Evolutionary conservation across 306 rosid genomes (phyloP), one percentile per base, ranked within the genome.

Genomic region (Hippophae rhamnoides): DNA sequence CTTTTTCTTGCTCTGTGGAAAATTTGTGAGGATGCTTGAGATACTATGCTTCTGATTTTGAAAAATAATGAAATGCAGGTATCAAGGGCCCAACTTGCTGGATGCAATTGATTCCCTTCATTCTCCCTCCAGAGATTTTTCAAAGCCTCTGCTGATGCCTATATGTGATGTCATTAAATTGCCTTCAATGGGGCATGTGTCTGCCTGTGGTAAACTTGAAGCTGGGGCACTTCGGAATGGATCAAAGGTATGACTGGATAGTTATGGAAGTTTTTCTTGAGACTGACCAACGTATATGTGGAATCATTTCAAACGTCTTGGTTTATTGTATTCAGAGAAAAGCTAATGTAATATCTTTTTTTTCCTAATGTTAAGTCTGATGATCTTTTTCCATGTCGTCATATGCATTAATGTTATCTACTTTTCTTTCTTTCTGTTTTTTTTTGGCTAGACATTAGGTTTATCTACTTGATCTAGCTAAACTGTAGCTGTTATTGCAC

Each of bases 141-240:
- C 89, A 13, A 88, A 84, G 80, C 99, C 99, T 25, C 66, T 88
- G 57, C 82, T 85, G 50, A 86, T 92, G 96, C 99, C 99, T 7
- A 72, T 92, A 78, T 92, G 99, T 56, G 99, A 92, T 69, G 87
- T 82, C 60, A 70, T 88, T 61, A 86, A 79, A 74, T 76, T 81
- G 59, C 56, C 84, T 53, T 66, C 82, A 27, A 74, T 81, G 43
- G 96, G 95, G 27, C 95, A 83, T 74, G 86, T 84, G 48, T 85
- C 93, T 70, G 97, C 95, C 61, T 78, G 84, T 73, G 99, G 99
- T 66, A 92, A 92, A 75, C 69, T 92, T 72, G 99, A 86, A 82
- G 88, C 99, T 43, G 99, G 99, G 68, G 99, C 99, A 77, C 85
- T 92, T 79, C 79, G 80, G 40, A 77, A 55, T 73, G 99, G 99